These are phyloP conservation scores for Microsporum audouinii DNA, from an alignment of 2,329 filamentous ascomycete genomes.

Conservation along the genomic window DNA sequence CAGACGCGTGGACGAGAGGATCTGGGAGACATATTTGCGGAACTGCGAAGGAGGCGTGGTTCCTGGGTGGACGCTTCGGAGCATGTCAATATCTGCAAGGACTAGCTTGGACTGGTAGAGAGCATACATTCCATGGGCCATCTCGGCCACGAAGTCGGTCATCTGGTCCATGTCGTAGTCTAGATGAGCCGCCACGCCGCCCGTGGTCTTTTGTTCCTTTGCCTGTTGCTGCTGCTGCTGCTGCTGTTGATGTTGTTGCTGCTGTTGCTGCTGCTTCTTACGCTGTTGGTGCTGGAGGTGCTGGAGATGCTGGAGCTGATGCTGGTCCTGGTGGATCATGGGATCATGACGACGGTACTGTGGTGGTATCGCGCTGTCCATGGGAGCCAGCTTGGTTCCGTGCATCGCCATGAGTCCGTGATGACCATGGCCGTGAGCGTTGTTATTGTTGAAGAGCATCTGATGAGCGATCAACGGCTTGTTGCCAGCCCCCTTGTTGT, in stretches of 20 bases:
- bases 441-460: not conserved
- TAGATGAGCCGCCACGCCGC: conserved; percentile 84
- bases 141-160: conserved; percentile 89
- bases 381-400: conserved; percentile 30
- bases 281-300: conserved; percentile 15
- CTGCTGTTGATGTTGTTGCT: conserved; percentile 15
- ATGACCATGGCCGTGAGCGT: not conserved
- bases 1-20: conserved; percentile 77
- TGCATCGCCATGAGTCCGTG: conserved; percentile 30
- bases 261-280: conserved; percentile 16
- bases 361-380: conserved; percentile 31
- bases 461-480: conserved; percentile 20
- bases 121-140: conserved; percentile 63
- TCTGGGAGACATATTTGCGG: conserved; percentile 83
- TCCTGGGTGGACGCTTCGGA: conserved; percentile 52
- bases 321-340: conserved; percentile 13
- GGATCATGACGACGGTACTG: conserved; percentile 33
- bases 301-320: not conserved
- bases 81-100: conserved; percentile 52
- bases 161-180: conserved; percentile 96
- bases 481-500: not conserved
- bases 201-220: conserved; percentile 58
- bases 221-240: conserved; percentile 19
- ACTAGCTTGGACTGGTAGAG: conserved; percentile 44
- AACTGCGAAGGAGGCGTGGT: conserved; percentile 59